phyloP scores from a whole-genome alignment of 306 rosid genomes.

The Carpinus fangiana region DNA sequence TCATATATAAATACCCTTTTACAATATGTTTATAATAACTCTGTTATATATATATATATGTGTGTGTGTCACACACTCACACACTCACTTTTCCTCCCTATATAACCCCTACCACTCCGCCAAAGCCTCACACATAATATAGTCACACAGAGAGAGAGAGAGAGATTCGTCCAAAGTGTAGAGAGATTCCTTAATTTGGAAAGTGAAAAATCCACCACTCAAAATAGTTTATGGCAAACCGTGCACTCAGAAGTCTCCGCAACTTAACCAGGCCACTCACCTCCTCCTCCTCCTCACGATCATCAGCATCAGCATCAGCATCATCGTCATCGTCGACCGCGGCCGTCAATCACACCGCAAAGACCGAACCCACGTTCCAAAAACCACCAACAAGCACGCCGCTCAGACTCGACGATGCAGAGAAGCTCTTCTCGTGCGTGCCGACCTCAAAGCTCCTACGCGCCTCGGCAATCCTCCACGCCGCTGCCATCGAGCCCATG shows the following conservation, averaged over 20 bases:
- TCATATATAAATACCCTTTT: too few species aligned
- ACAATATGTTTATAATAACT: too few species aligned
- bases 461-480: conserved; percentile 66
- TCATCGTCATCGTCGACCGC: too few species aligned
- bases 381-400: conserved; percentile 29
- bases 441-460: conserved; percentile 51
- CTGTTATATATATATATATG: too few species aligned
- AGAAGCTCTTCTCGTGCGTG: conserved; percentile 51
- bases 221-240: not conserved
- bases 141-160: too few species aligned
- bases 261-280: conserved; percentile 1
- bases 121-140: not conserved
- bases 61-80: too few species aligned
- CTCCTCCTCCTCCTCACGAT: not conserved
- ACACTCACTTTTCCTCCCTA: not conserved
- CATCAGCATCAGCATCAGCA: too few species aligned
- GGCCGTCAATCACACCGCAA: not conserved
- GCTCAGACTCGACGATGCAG: conserved; percentile 38
- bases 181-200: not conserved
- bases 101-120: not conserved
- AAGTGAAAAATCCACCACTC: not conserved
- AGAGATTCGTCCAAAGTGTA: too few species aligned
- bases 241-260: not conserved
- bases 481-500: conserved; percentile 64
- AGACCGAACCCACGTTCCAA: not conserved